Percentiles rank a stretch among this genome's conserved stretches.
These are phyloP conservation scores for Alternaria longipes DNA, from an alignment of 2,329 filamentous ascomycete species.

Conservation along the genomic window DNA sequence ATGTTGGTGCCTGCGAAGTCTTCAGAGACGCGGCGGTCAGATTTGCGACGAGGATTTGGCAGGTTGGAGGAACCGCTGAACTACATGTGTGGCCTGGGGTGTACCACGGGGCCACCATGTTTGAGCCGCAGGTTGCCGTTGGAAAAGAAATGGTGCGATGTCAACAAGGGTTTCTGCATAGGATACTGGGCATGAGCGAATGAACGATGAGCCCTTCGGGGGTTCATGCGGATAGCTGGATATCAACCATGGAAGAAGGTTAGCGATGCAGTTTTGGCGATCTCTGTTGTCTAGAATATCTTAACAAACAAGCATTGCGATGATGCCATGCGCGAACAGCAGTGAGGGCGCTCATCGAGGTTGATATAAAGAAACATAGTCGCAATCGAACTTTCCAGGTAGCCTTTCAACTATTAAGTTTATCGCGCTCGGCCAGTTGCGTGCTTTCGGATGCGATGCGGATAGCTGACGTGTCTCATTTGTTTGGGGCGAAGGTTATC, in stretches of 20 bases:
- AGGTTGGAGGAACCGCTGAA: neutral
- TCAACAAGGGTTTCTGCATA: neutral
- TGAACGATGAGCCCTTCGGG: too few relatives aligned
- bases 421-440: too few relatives aligned
- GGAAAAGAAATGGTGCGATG: neutral
- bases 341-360: neutral
- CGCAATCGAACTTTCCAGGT: too few relatives aligned
- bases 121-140: neutral
- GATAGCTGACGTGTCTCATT: too few relatives aligned
- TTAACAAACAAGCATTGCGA: too few relatives aligned
- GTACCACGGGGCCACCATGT: neutral
- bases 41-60: neutral
- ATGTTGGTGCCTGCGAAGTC: neutral
- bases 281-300: too few relatives aligned
- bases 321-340: neutral
- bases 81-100: neutral
- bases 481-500: neutral
- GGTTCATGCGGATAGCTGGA: too few relatives aligned
- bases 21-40: neutral
- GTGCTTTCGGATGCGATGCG: too few relatives aligned
- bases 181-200: neutral
- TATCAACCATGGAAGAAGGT: too few relatives aligned
- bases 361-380: too few relatives aligned
- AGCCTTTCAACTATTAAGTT: too few relatives aligned
- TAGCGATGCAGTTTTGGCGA: too few relatives aligned